Base-by-base conservation (phyloP, 1,139 yeast species). In the Magnusiomyces magnusii region DNA sequence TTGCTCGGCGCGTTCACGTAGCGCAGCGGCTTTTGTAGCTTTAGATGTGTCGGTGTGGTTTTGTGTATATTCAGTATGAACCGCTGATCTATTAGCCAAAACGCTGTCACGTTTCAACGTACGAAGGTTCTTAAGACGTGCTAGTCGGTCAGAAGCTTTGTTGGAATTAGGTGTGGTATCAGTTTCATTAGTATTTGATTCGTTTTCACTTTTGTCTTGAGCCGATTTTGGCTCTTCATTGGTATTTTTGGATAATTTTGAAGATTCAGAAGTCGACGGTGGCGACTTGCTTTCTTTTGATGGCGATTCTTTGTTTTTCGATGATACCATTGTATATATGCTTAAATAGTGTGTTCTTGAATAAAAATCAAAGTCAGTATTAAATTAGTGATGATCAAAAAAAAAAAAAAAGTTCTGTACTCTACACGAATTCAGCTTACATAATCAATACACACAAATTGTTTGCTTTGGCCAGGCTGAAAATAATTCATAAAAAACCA, bases 61-160 rank as follows among this genome's bases (percentile, higher is more conserved):
- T 60, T 75, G 63, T 58, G 71, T 73, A 61, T 75, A 74, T 51
- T 78, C 80, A 50, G 73, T 71, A 58, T 72, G 72, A 1, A 80
- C 69, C 57, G 77, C 81, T 52, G 73, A 71, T 51, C 77, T 69
- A 64, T 79, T 80, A 19, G 70, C 73, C 39, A 67, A 66, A 19
- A 69, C 61, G 0, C 77, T 73, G 50, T 72, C 72, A 25, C 51
- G 47, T 42, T 58, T 60, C 27, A 54, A 58, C 55, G 56, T 67
- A 9, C 60, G 53, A n/a, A 60, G 47, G 13, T 55, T 56, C 23
- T 53, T 55, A 2, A 60, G 47, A 53, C 49, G 31, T 36, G 53
- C 47, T 49, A 50, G 31, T 53, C 60, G n/a, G 36, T 49, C 58
- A 28, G 39, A 2, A 23, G 34, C 42, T 47, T 25, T 25, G 9